Evolutionary conservation across 2,329 filamentous ascomycete species (phyloP), one percentile per base, ranked within the genome.

Genomic region (Fusarium sp.): DNA sequence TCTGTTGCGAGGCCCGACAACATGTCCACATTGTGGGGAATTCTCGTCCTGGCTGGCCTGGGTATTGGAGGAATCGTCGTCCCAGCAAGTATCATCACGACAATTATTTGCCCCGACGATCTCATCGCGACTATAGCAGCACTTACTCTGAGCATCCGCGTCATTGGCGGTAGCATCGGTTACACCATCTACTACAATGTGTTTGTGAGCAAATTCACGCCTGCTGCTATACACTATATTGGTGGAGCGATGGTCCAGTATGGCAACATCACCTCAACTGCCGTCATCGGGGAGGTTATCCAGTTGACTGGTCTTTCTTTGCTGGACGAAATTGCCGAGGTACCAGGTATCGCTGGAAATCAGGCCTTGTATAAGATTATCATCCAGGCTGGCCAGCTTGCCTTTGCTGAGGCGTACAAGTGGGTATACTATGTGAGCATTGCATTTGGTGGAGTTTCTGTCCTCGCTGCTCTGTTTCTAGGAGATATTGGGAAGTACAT

Each of bases 361-460:
- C 33, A 53, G 25, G 35, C 49, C 7, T 1, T 53, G 25, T 53
- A 53, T 13, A 39, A 53, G 14, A n/a, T 41, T 53, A 35, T 53
- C 13, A 41, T 53, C 18, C 18, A 39, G 22, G 49, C 49, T 53
- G 49, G 49, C 18, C 49, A 53, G 49, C 39, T 41, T 53, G 49
- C 49, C n/a, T 53, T n/a, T n/a, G 33, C 67, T 3, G 42, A 68
- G 15, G 64, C 62, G 12, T 68, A 44, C 36, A 53, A 53, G 18
- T 39, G 35, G 45, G 29, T 52, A n/a, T 14, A 59, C 49, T 49
- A 70, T 50, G 41, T 55, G 27, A 55, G 52, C 17, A 55, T 44
- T 44, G 52, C 52, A 0, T n/a, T n/a, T 49, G 49, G 49, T 27
- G 33, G 1, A 2, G 49, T 53, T 39, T 39, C 49, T 4, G 35